These are phyloP conservation scores for Basidiobolus meristosporus DNA, from an alignment of 371 early-diverging fungal species.

Conservation along the genomic window DNA sequence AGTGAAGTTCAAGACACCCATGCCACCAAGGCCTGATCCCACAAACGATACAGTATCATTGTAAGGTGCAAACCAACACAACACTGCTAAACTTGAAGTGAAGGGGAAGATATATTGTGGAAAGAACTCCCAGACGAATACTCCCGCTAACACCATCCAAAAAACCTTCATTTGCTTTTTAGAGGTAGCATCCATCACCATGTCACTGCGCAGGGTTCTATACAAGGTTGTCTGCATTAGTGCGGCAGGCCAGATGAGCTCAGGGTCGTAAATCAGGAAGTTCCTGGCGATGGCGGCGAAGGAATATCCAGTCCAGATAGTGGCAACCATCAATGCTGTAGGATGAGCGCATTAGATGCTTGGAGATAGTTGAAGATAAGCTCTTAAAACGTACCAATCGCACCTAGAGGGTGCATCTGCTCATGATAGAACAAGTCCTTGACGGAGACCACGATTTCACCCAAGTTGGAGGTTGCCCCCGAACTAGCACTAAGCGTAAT, in stretches of 20 bases:
- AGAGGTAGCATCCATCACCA: constrained; percentile 8
- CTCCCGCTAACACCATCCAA: constrained; percentile 11
- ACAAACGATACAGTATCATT: constrained; percentile 27
- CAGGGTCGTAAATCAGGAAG: constrained; percentile 55
- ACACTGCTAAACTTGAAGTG: constrained; percentile 17
- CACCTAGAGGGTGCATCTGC: no score
- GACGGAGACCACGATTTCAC: no score
- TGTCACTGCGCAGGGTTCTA: constrained; percentile 40
- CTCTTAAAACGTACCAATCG: no score
- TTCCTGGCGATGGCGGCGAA: constrained; percentile 60
- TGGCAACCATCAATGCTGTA: no score
- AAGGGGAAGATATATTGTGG: constrained; percentile 33
- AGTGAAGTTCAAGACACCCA: constrained; percentile 15
- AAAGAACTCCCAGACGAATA: constrained; percentile 29
- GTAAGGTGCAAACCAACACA: constrained; percentile 20
- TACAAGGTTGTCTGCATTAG: constrained; percentile 58
- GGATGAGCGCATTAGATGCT: no score
- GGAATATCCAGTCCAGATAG: constrained; percentile 65
- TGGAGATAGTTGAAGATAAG: no score
- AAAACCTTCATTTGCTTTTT: constrained; percentile 15
- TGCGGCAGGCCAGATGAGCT: constrained; percentile 76
- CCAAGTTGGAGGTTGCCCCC: no score
- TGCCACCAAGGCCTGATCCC: constrained; percentile 14
- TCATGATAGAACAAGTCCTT: no score
- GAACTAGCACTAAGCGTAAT: constrained; percentile 28